Base-by-base conservation (phyloP, 2,329 filamentous ascomycete species). In the Exophiala mesophila region DNA sequence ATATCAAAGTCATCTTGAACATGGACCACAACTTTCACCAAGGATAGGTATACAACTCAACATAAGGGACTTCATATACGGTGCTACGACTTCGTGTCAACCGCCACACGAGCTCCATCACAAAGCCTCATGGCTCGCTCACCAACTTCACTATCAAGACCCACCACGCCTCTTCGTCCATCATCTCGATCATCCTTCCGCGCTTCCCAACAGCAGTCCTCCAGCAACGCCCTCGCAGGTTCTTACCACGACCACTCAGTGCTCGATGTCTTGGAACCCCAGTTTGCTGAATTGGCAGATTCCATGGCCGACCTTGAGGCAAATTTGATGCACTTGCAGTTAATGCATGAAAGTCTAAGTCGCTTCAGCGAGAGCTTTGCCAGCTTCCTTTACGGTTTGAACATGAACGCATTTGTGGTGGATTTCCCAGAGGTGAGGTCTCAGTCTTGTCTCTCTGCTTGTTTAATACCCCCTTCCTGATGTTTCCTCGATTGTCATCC, bases 331-430 rank as follows among this genome's bases (percentile, higher is more conserved):
- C 88, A 96, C 62, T 81, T 98, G 54, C 90, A 97, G 64, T 71
- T 96, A 50, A 94, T 98, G 82, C 88, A 98, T 60, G 90, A 97
- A 70, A 94, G 87, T 58, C 67, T 98, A 54, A 80, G 87, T 17
- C 80, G 92, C 18, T 98, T 98, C 66, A 90, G 83, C 64, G 92
- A 98, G 72, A 94, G 85, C 59, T 98, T 98, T 65, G 88, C 88
- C 1, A 88, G 84, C 55, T 97, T 98, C 58, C 68, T 98, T 33
- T 98, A 97, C 58, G 92, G 92, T 2, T 65, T 98, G 62, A 97
- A 97, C 61, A 96, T 98, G 89, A 97, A 96, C 64, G 92, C 92
- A 1, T 98, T 97, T 63, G 97, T 90, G 63, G 89, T 97, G 21
- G 92, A 98, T 63, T 98, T 96, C 53, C 86, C 88, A 0, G 92